Percentiles rank a stretch among this genome's conserved stretches.
These are phyloP conservation scores for Talaromyces atroroseus DNA, from an alignment of 2,329 filamentous ascomycete species.

Conservation along the genomic window DNA sequence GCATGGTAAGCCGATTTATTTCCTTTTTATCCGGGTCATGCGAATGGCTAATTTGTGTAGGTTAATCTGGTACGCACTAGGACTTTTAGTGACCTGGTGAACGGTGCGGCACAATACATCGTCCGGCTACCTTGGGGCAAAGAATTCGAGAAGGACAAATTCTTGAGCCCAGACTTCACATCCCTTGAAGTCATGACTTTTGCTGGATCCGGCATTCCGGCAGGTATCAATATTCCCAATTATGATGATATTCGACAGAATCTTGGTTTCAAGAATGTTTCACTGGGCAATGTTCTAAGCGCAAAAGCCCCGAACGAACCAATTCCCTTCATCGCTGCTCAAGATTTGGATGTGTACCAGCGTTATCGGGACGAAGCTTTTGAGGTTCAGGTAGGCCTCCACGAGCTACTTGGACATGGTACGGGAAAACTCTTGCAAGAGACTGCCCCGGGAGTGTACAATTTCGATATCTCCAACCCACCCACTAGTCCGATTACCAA, in stretches of 20 bases:
- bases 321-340: slow-evolving; percentile 78
- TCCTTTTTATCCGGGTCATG: neutral
- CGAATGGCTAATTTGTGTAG: slow-evolving; percentile 33
- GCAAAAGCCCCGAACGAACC: slow-evolving; percentile 90
- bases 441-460: slow-evolving; percentile 72
- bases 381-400: slow-evolving; percentile 91
- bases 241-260: slow-evolving; percentile 57
- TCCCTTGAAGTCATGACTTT: slow-evolving; percentile 88
- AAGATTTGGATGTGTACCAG: slow-evolving; percentile 71
- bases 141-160: slow-evolving; percentile 94
- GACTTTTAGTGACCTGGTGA: slow-evolving; percentile 80
- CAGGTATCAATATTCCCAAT: slow-evolving; percentile 55
- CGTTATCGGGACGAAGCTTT: slow-evolving; percentile 83
- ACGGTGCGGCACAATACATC: slow-evolving; percentile 74
- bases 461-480: slow-evolving; percentile 79
- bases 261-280: slow-evolving; percentile 65
- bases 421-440: slow-evolving; percentile 93
- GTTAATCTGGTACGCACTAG: slow-evolving; percentile 85
- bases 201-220: slow-evolving; percentile 57
- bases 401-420: slow-evolving; percentile 83
- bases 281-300: slow-evolving; percentile 83
- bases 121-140: slow-evolving; percentile 81
- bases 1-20: slow-evolving; percentile 42
- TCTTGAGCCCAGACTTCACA: slow-evolving; percentile 92
- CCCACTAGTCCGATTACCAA: slow-evolving; percentile 73